These are phyloP conservation scores for Globisporangium viniferum DNA, from an alignment of 352 stramenopile genomes.

Conservation along the genomic window DNA sequence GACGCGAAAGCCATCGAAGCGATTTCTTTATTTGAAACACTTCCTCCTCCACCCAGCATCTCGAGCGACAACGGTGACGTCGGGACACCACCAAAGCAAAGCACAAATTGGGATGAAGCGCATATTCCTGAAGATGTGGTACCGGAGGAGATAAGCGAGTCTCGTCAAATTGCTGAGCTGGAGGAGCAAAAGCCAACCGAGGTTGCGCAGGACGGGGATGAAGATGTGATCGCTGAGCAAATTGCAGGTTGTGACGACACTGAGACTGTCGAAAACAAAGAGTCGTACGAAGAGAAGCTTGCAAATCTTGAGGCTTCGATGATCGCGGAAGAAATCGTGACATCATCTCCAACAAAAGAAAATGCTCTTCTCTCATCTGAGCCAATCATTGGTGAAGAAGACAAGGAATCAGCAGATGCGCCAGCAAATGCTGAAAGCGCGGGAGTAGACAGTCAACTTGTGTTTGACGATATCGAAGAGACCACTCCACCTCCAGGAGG, in stretches of 20 bases:
- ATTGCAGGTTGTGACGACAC: constrained; percentile 3
- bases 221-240: constrained; percentile 15
- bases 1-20: constrained; percentile 8
- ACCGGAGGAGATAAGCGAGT: constrained; percentile 13
- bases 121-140: constrained; percentile 11
- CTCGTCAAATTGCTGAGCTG: not conserved
- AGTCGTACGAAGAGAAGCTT: not conserved
- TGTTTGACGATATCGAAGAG: constrained; percentile 8
- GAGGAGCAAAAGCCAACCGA: not conserved
- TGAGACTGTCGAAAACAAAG: not conserved
- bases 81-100: not conserved
- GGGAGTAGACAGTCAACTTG: not conserved
- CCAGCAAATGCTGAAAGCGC: not conserved
- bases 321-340: constrained; percentile 15
- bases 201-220: not conserved
- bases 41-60: not conserved
- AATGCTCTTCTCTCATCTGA: not conserved
- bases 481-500: not conserved
- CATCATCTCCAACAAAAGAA: constrained; percentile 11
- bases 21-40: constrained; percentile 1
- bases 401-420: not conserved
- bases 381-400: not conserved
- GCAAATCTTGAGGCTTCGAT: constrained; percentile 3
- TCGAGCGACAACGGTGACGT: not conserved
- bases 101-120: not conserved